Conservation (phyloP, 2,329 filamentous ascomycete species). For the Aspergillus brasiliensis region DNA sequence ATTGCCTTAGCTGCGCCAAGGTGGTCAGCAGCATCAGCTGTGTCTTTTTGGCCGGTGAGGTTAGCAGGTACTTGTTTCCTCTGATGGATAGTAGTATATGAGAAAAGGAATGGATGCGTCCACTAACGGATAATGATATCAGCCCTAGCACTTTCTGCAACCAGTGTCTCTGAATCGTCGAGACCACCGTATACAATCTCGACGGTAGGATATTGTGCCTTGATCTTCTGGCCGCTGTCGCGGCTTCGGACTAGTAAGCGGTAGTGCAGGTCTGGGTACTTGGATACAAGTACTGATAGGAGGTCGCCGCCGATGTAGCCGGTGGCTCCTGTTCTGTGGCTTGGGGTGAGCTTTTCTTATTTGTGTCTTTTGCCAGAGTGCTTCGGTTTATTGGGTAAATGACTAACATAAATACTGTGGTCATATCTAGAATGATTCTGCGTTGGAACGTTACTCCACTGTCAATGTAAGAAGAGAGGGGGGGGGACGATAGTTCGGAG, state of each 20-base stretch:
- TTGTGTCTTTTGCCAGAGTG: no score
- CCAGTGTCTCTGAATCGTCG: neutral
- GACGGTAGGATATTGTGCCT: slow-evolving; percentile 6
- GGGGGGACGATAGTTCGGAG: no score
- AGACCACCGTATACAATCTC: slow-evolving; percentile 5
- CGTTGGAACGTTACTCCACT: no score
- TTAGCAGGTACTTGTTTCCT: no score
- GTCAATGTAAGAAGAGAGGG: no score
- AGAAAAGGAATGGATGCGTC: neutral
- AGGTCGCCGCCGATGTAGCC: slow-evolving; percentile 40
- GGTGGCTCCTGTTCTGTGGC: slow-evolving; percentile 10
- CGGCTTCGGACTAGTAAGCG: slow-evolving; percentile 10
- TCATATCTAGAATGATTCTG: no score
- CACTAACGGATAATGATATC: slow-evolving; percentile 20
- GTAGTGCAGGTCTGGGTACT: slow-evolving; percentile 8
- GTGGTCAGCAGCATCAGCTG: slow-evolving; percentile 16
- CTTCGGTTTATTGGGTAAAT: no score
- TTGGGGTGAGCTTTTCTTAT: no score
- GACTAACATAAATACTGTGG: no score
- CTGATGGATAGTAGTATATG: no score
- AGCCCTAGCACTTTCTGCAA: slow-evolving; percentile 9
- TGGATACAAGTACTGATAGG: slow-evolving; percentile 43
- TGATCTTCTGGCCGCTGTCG: slow-evolving; percentile 8
- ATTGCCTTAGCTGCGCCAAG: slow-evolving; percentile 11
- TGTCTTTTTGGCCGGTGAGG: slow-evolving; percentile 1